Base-by-base conservation (phyloP, 805 yeast species). In the Alloascoidea hylecoeti region DNA sequence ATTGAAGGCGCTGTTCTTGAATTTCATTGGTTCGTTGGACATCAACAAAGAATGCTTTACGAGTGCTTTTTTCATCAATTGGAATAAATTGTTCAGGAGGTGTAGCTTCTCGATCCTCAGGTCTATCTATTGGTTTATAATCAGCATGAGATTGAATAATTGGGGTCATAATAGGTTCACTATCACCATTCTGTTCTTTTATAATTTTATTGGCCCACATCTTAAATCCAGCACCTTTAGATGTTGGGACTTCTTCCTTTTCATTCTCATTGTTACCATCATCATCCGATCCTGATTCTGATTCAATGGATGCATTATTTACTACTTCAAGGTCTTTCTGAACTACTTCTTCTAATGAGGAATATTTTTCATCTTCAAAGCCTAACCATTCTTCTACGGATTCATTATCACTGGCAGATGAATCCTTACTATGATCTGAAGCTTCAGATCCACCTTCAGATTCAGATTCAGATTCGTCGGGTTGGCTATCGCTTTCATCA, bases 191-290 rank as follows among this genome's bases (percentile, higher is more conserved):
- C 32, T 75, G 58, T 42, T 69, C 64, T 41, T 78, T 72, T 3
- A 77, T 71, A 49, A 81, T 82, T 27, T 67, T 58, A 46, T 78
- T 82, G 0, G 96, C 96, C 97, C 98, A 92, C 15, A 71, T 70
- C 56, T 82, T 83, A 64, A 92, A 92, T 14, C 75, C 70, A 28
- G 66, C 63, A 1, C 84, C 89, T 35, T 58, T 60, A 18, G 64
- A 52, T 33, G 58, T 69, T 19, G 52, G 56, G 16, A 30, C 46
- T 5, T 30, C 42, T 3, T 27, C 39, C 2, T 42, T 46, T 3
- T 34, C 36, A 1, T 41, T 45, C 1, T 42, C 43, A 4, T 41
- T 49, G 0, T 40, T 42, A 1, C 37, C 41, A 15, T 39, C 48
- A 34, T 18, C 39, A 4, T 39, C 41, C 2, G 36, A 38, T 17